phyloP scores from a whole-genome alignment of 116 monocot species.

The Papilionanthe hybrid region DNA sequence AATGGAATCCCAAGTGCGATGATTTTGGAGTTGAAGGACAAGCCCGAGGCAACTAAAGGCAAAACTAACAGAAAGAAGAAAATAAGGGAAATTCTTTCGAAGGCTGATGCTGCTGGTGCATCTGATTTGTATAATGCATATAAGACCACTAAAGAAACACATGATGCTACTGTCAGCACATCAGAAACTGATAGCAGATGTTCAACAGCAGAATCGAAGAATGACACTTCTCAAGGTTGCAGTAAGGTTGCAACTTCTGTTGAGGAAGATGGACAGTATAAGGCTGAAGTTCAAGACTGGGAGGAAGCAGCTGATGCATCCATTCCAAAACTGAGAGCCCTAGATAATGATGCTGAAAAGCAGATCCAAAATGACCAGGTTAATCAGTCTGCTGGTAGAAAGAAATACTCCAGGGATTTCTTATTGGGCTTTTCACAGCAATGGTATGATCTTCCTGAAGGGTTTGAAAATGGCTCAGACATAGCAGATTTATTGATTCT shows the following conservation, averaged over 20 bases:
- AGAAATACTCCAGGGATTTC: constrained; percentile 81
- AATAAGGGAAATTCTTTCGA: constrained; percentile 66
- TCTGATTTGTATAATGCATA: constrained; percentile 91
- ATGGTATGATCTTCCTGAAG: constrained; percentile 52
- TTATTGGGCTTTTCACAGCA: constrained; percentile 47
- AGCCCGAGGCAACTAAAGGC: constrained; percentile 22
- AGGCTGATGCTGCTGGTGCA: constrained; percentile 83
- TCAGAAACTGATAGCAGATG: constrained; percentile 29
- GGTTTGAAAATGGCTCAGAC: constrained; percentile 56
- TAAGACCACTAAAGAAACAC: constrained; percentile 75
- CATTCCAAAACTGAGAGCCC: constrained; percentile 39
- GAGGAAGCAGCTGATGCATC: constrained; percentile 78
- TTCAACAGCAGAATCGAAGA: constrained; percentile 15
- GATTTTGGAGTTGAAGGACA: constrained; percentile 9
- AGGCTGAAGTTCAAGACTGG: constrained; percentile 78
- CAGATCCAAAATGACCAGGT: constrained; percentile 8
- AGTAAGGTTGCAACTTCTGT: constrained; percentile 15
- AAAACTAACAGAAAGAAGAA: constrained; percentile 61
- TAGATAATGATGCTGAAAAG: constrained; percentile 21
- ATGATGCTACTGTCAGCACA: constrained; percentile 8
- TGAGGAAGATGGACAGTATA: constrained; percentile 38
- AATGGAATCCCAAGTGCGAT: constrained; percentile 7
- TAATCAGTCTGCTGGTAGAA: too few species aligned
- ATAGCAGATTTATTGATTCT: constrained; percentile 26
- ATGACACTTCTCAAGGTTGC: constrained; percentile 8